A percentile compares a stretch with the other conserved stretches of the same genome.
These are phyloP conservation scores for Podosphaera aphanis DNA, from an alignment of 2,329 filamentous ascomycete genomes.

Conservation along the genomic window DNA sequence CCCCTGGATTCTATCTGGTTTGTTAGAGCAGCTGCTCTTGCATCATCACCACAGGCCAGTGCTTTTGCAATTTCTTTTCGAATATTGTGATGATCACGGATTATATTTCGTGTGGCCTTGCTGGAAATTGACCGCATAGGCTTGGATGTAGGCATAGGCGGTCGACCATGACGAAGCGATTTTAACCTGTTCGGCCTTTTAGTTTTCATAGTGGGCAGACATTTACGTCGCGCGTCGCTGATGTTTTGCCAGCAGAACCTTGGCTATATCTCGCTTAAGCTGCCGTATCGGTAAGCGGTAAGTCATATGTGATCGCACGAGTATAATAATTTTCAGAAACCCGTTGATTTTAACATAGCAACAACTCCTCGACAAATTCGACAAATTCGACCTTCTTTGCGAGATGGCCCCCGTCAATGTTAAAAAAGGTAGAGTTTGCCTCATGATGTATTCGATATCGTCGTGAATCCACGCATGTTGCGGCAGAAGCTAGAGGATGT, in stretches of 20 bases:
- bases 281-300: neutral
- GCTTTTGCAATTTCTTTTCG: constrained; percentile 39
- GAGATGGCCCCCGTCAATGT: constrained; percentile 16
- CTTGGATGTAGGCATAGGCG: constrained; percentile 24
- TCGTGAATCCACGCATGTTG: neutral
- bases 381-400: constrained; percentile 5
- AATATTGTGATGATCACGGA: constrained; percentile 41
- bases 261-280: neutral
- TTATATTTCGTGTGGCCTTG: constrained; percentile 38
- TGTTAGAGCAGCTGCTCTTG: constrained; percentile 22
- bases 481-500: constrained; percentile 2
- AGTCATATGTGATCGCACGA: neutral
- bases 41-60: constrained; percentile 26
- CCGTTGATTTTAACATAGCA: neutral
- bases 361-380: constrained; percentile 5
- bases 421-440: constrained; percentile 17
- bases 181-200: constrained; percentile 22
- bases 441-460: neutral
- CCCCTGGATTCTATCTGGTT: constrained; percentile 33
- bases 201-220: constrained; percentile 19
- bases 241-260: too few species aligned
- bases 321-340: constrained; percentile 3
- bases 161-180: constrained; percentile 29
- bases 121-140: constrained; percentile 31
- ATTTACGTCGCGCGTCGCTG: too few species aligned